These are phyloP conservation scores for Hyaloscypha bicolor DNA, from an alignment of 495 filamentous ascomycete species.

Conservation along the genomic window DNA sequence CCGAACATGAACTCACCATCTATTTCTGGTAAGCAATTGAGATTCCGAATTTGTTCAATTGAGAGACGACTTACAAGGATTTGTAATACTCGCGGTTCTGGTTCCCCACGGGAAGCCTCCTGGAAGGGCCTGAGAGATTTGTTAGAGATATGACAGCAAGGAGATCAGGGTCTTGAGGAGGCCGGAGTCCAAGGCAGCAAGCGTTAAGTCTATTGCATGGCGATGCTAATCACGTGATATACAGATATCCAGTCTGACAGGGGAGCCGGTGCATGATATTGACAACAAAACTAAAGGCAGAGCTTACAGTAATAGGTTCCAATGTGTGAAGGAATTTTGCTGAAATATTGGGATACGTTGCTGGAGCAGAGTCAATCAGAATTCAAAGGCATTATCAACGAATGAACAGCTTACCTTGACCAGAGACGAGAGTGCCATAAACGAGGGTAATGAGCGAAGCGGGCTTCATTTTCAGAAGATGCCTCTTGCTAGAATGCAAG, in stretches of 20 bases:
- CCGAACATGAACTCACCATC: conserved; percentile 11
- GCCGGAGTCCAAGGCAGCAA: not conserved
- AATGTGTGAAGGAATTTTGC: not conserved
- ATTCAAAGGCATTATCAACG: not conserved
- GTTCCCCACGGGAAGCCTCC: conserved; percentile 50
- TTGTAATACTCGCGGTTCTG: conserved; percentile 42
- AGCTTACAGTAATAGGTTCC: not conserved
- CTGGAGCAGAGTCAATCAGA: not conserved
- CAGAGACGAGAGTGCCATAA: not conserved
- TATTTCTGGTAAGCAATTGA: not conserved
- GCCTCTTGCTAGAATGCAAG: too few relatives aligned
- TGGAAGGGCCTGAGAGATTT: not conserved
- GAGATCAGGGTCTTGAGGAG: not conserved
- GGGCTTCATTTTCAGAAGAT: too few relatives aligned
- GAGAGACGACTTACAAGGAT: conserved; percentile 40
- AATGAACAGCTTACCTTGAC: not conserved
- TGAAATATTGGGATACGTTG: not conserved
- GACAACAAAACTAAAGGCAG: not conserved
- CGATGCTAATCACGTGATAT: not conserved
- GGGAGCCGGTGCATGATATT: not conserved
- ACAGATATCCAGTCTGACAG: not conserved
- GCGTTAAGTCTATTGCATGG: not conserved
- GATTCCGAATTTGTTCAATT: conserved; percentile 1
- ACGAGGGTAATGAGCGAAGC: not conserved
- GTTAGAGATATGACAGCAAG: not conserved